phyloP scores from a whole-genome alignment of 1,284 basidiomycete species.

The Ustilago curta region DNA sequence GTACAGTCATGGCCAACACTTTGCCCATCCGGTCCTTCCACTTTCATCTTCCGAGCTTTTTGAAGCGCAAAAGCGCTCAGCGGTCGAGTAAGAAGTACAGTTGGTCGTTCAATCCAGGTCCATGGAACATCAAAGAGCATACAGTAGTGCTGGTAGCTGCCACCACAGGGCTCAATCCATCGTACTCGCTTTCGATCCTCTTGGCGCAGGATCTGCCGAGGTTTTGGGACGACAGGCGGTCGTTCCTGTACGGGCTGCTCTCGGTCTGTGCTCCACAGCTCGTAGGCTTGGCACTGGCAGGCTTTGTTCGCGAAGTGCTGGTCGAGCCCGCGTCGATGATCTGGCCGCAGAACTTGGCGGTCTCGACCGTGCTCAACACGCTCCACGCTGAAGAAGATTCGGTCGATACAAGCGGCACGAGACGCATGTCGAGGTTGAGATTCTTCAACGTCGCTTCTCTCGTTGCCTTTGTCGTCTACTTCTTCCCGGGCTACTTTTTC shows the following conservation, averaged over 20 bases:
- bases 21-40: conserved; percentile 48
- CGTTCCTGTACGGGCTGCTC: conserved; percentile 69
- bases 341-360: conserved; percentile 60
- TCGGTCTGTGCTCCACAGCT: conserved; percentile 71
- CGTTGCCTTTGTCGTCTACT: conserved; percentile 81
- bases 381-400: conserved; percentile 54
- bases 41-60: conserved; percentile 17
- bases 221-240: conserved; percentile 69
- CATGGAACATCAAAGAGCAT: conserved; percentile 66
- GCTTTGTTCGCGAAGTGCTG: conserved; percentile 48
- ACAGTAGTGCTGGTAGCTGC: conserved; percentile 53
- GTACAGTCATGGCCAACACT: conserved; percentile 44
- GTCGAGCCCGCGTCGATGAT: conserved; percentile 65
- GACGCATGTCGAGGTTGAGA: conserved; percentile 71
- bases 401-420: conserved; percentile 8
- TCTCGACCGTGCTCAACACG: conserved; percentile 59
- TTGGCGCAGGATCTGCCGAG: conserved; percentile 65
- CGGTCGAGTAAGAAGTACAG: conserved; percentile 5
- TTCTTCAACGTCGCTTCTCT: conserved; percentile 52
- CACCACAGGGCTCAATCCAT: conserved; percentile 43
- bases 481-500: conserved; percentile 63
- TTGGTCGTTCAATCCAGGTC: conserved; percentile 60
- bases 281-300: conserved; percentile 59
- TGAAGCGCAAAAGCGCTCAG: neutral
- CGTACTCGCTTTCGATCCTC: conserved; percentile 75